Conservation (phyloP, 805 yeast species). For the Crinitomyces ghanaensis region DNA sequence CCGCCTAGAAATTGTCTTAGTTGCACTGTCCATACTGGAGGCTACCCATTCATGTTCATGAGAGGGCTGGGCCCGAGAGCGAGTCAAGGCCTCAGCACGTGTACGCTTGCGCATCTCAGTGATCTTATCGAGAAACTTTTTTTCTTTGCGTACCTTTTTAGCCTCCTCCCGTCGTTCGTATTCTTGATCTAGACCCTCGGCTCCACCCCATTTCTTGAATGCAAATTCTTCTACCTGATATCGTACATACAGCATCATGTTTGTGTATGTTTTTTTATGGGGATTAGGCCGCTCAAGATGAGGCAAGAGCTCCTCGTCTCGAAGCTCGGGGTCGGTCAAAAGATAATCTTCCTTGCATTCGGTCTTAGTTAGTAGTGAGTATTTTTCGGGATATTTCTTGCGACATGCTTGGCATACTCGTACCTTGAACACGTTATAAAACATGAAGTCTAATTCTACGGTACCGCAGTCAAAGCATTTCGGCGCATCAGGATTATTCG, state of each 20-base stretch:
- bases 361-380: slow-evolving; percentile 83
- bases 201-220: slow-evolving; percentile 88
- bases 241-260: slow-evolving; percentile 86
- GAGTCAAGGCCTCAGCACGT: slow-evolving; percentile 77
- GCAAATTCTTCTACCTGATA: slow-evolving; percentile 92
- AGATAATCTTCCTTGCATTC: slow-evolving; percentile 90
- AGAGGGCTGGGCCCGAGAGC: slow-evolving; percentile 40
- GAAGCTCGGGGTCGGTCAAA: slow-evolving; percentile 84
- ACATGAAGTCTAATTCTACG: slow-evolving; percentile 65
- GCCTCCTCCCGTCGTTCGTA: slow-evolving; percentile 74
- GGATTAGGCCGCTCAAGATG: slow-evolving; percentile 90
- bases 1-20: slow-evolving; percentile 42
- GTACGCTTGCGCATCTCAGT: slow-evolving; percentile 84
- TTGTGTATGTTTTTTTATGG: slow-evolving; percentile 73
- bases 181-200: slow-evolving; percentile 81
- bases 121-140: slow-evolving; percentile 64
- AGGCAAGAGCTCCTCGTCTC: slow-evolving; percentile 55
- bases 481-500: slow-evolving; percentile 60
- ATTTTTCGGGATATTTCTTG: slow-evolving; percentile 68
- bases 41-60: slow-evolving; percentile 36
- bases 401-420: slow-evolving; percentile 76
- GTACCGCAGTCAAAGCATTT: slow-evolving; percentile 76
- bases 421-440: slow-evolving; percentile 55
- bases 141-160: slow-evolving; percentile 63
- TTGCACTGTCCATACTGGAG: slow-evolving; percentile 17